Conservation (phyloP, 306 rosid genomes). For the Cucurbita maxima region DNA sequence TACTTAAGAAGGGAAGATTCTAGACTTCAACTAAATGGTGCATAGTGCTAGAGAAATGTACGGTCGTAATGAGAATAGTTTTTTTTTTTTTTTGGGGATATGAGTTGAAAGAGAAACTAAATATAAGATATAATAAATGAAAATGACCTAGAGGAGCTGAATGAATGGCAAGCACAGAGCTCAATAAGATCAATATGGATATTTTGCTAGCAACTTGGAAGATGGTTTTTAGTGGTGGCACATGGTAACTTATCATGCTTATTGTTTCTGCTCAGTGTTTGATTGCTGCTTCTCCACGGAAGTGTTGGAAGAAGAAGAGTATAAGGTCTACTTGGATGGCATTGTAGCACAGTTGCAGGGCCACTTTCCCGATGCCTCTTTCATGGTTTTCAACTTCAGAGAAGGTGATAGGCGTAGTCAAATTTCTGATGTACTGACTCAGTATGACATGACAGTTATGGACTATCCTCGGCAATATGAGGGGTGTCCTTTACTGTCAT, state of each 20-base stretch:
- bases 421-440: slow-evolving; percentile 69
- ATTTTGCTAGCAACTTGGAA: background rate
- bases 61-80: background rate
- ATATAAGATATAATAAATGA: background rate
- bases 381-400: slow-evolving; percentile 93
- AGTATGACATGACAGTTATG: slow-evolving; percentile 99
- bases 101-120: background rate
- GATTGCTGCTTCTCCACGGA: slow-evolving; percentile 98
- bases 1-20: background rate
- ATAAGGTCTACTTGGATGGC: slow-evolving; percentile 76
- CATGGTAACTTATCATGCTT: background rate
- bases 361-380: slow-evolving; percentile 89
- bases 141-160: background rate
- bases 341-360: slow-evolving; percentile 85
- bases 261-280: slow-evolving; percentile 43
- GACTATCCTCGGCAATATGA: slow-evolving; percentile 92
- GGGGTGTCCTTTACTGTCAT: slow-evolving; percentile 80
- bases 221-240: background rate
- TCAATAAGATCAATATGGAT: background rate
- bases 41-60: slow-evolving; percentile 2
- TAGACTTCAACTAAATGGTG: background rate
- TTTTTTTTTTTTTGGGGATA: background rate
- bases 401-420: slow-evolving; percentile 81
- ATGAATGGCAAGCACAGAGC: background rate
- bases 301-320: slow-evolving; percentile 83